Conservation (phyloP, 208 protist species). For the Strigomonas culicis region DNA sequence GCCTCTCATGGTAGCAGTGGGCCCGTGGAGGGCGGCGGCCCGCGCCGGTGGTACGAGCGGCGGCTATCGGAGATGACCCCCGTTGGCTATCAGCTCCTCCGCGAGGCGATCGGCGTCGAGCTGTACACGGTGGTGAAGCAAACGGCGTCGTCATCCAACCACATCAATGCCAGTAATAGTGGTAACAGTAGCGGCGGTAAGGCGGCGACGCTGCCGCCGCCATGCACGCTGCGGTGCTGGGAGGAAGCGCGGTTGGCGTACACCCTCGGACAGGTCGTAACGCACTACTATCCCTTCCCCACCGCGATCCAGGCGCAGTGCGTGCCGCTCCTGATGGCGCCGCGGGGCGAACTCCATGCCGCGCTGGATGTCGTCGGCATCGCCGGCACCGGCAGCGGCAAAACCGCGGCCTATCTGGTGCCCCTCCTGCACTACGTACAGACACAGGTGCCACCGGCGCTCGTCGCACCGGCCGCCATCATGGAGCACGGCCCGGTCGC, state of each 20-base stretch:
- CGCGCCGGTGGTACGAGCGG: background rate
- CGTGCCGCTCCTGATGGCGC: conserved; percentile 47
- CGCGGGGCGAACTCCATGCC: background rate
- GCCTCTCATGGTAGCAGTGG: background rate
- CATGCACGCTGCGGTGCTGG: conserved; percentile 74
- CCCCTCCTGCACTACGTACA: conserved; percentile 79
- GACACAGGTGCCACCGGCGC: conserved; percentile 23
- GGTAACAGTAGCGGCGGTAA: background rate
- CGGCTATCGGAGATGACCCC: conserved; percentile 47
- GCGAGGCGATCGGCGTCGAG: conserved; percentile 66
- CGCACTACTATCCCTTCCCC: conserved; percentile 44
- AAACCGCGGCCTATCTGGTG: conserved; percentile 91
- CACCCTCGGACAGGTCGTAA: conserved; percentile 48
- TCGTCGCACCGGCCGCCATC: too few relatives aligned
- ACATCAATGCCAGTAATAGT: background rate
- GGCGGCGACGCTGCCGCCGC: conserved; percentile 13
- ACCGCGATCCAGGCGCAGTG: conserved; percentile 80
- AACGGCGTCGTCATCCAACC: conserved; percentile 5
- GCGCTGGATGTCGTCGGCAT: conserved; percentile 78
- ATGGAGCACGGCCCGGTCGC: conserved; percentile 78
- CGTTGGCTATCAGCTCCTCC: conserved; percentile 68
- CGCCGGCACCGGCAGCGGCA: conserved; percentile 93
- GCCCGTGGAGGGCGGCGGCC: background rate
- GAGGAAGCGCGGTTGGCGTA: conserved; percentile 63
- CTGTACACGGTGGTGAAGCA: conserved; percentile 46